Conservation (phyloP, 306 rosid genomes). For the Arachis hypogaea region DNA sequence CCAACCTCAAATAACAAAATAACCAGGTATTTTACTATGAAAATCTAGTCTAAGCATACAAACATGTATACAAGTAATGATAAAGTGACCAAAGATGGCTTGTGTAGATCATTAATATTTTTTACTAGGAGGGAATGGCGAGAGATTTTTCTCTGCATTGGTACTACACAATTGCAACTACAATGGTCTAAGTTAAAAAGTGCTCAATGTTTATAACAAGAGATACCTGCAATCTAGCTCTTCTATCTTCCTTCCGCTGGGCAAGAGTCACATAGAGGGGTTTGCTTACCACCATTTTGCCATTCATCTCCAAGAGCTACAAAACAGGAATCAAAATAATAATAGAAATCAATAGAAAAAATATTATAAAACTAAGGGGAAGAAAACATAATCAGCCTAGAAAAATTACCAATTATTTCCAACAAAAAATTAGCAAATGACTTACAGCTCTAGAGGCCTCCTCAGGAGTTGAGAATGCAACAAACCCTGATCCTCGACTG, state of each 20-base stretch:
- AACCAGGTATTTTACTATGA: not conserved
- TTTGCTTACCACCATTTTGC: constrained; percentile 86
- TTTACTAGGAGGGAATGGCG: not conserved
- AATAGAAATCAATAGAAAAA: not conserved
- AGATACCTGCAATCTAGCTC: constrained; percentile 92
- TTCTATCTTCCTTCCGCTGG: constrained; percentile 96
- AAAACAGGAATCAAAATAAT: constrained; percentile 4
- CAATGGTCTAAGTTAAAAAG: constrained; percentile 1
- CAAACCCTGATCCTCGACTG: constrained; percentile 96
- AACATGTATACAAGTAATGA: not conserved
- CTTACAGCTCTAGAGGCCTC: constrained; percentile 98
- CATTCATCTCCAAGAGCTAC: constrained; percentile 93
- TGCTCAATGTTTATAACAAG: constrained; percentile 20
- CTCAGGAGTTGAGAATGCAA: constrained; percentile 94
- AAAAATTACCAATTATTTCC: not conserved
- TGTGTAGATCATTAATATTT: too few species aligned
- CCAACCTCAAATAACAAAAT: constrained; percentile 1
- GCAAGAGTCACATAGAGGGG: constrained; percentile 98
- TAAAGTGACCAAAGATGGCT: too few species aligned
- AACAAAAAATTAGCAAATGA: constrained; percentile 22
- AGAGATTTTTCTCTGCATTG: constrained; percentile 3
- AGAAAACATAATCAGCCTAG: not conserved
- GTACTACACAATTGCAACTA: not conserved
- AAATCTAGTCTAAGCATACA: not conserved
- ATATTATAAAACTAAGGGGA: too few species aligned